phyloP scores from a whole-genome alignment of 2,329 filamentous ascomycete species.

The Achaetomium macrosporum region DNA sequence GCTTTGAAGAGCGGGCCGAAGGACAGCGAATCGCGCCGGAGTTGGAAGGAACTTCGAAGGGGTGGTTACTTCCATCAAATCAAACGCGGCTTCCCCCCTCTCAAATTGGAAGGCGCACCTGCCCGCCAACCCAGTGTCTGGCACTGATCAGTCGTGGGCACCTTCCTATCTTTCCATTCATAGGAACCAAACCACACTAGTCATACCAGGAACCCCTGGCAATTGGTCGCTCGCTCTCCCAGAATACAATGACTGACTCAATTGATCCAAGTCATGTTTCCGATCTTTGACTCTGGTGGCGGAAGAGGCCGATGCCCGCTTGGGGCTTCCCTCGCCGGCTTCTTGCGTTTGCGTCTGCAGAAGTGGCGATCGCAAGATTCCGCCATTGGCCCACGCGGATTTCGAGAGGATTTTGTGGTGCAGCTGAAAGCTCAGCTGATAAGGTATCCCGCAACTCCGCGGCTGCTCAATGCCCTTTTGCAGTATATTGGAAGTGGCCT shows the following conservation, averaged over 20 bases:
- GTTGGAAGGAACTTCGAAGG: too few relatives aligned
- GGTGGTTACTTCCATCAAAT: neutral
- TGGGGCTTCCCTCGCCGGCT: neutral
- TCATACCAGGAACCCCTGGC: too few relatives aligned
- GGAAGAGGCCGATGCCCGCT: neutral
- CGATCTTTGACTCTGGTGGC: neutral
- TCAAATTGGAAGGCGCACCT: neutral
- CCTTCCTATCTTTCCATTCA: too few relatives aligned
- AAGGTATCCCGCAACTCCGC: neutral
- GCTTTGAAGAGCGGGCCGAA: too few relatives aligned
- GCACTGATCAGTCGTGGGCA: neutral
- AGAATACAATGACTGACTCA: neutral
- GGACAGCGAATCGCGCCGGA: too few relatives aligned
- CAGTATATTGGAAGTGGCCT: constrained; percentile 2
- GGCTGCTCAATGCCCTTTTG: neutral
- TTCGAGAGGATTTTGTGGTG: neutral
- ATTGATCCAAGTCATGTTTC: neutral
- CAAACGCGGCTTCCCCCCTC: neutral
- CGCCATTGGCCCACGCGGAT: neutral
- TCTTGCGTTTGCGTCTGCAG: neutral
- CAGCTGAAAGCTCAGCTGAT: constrained; percentile 2
- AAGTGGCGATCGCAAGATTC: neutral
- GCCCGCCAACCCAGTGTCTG: neutral
- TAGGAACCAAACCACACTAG: too few relatives aligned
- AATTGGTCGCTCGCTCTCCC: too few relatives aligned